Evolutionary conservation across 768 basidiomycete genomes (phyloP).

Genomic region (Mrakia hoshinonis): DNA sequence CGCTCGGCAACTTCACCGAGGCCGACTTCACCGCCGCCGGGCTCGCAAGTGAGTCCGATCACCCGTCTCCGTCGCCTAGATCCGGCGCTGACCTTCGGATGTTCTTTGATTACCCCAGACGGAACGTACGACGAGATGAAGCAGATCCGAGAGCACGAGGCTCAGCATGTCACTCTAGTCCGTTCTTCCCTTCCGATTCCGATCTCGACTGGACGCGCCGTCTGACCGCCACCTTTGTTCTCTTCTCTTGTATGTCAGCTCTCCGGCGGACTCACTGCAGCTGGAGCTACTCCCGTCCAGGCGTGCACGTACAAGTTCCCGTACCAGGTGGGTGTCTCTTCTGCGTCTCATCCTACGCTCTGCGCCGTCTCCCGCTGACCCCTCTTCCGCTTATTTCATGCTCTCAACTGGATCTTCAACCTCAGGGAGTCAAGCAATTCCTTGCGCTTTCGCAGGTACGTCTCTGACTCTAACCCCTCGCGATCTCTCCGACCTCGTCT

Average conservation of each 20-base stretch:
- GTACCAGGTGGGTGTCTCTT: neutral
- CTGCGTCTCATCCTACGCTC: neutral
- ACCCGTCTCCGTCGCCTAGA: too few species aligned
- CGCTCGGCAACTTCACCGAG: neutral
- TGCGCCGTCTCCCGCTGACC: neutral
- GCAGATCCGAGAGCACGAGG: constrained; percentile 11
- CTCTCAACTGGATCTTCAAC: too few species aligned
- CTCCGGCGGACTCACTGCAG: neutral
- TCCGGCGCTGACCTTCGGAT: neutral
- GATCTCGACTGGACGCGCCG: too few species aligned
- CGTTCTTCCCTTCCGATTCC: neutral
- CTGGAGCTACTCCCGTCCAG: constrained; percentile 5
- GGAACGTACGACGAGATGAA: neutral
- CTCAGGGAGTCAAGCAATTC: neutral
- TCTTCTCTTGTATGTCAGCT: neutral
- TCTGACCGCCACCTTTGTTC: neutral
- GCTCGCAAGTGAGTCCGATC: neutral
- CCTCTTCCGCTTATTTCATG: neutral
- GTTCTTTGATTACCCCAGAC: neutral
- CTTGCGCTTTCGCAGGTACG: constrained; percentile 8
- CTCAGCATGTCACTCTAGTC: too few species aligned
- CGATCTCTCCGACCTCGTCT: too few species aligned
- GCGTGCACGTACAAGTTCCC: constrained; percentile 21
- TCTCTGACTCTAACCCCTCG: too few species aligned
- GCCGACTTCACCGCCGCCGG: neutral